Evolutionary conservation across 2,329 filamentous ascomycete species (phyloP), one percentile per base, ranked within the genome.

Genomic region (Fonsecaea multimorphosa): DNA sequence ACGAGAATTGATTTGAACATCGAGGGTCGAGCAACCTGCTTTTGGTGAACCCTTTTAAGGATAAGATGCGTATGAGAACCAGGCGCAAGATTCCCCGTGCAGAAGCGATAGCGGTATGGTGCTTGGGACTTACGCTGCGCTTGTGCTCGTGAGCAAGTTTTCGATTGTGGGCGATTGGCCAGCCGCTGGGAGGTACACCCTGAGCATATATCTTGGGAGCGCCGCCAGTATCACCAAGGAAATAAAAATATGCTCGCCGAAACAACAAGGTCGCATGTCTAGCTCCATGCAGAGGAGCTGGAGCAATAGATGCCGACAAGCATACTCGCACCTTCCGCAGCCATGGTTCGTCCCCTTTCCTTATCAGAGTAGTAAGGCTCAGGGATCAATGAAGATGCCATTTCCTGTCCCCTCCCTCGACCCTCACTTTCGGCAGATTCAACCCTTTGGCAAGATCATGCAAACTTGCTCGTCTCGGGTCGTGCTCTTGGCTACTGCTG

Each of bases 391-490:
- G 44, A 12, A 49, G 44, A 49, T 49, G 44, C 1, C 19, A 3
- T 49, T 49, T 49, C 44, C 12, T 27, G 44, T 49, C 44, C 44
- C 44, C 44, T 22, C 44, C 22, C 9, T 49, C 44, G 11, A 24
- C 29, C 22, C 40, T 59, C 57, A 32, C 40, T 31, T 46, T 58
- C 57, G 58, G 19, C 1, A 54, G 34, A 11, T 54, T 55, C 49
- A 61, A 54, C 16, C 19, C 27, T n/a, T 55, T 54, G 29, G 32
- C 36, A 7, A 55, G 34, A 22, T 61, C 58, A 14, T 49, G 49
- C 19, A 55, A 55, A 54, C 34, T 55, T 19, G 19, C 24, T 22
- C 27, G n/a, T 19, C 11, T 5, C 24, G 5, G 6, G 6, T 34
- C 32, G 32, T 34, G 32, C 32, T 9, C 11, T 9, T 34, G 29